Base-by-base conservation (phyloP, 1,284 basidiomycete genomes). In the Pseudozyma tsukubaensis region DNA sequence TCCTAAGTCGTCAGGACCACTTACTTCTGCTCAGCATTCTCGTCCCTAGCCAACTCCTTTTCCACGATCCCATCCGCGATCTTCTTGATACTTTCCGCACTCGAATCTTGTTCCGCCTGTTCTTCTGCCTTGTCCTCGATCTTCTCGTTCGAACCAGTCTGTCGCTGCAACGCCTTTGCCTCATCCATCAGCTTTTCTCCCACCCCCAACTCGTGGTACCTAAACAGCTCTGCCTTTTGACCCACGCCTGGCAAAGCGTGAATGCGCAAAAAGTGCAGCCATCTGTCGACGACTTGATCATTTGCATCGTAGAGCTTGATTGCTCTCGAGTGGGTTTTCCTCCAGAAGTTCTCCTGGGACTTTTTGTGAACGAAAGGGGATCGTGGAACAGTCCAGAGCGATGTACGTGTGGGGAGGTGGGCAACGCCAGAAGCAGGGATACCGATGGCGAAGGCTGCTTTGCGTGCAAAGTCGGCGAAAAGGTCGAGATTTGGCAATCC, bases 321-420 rank as follows among this genome's bases (percentile, higher is more conserved):
- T 21, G 89, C 89, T 14, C 95, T 88, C 79, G 91, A 92, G 83
- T 96, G 92, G 59, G 92, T 91, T 79, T 88, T 88, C 35, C 93
- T 87, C 85, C 94, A 91, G 85, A 97, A 99, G 86, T 98, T 98
- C 87, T 99, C 94, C 86, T 97, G 94, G 19, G 89, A 88, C 86
- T 97, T 97, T 85, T 99, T 99, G 86, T 96, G 92, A 9, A 91
- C 91, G 85, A 98, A 98, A 4, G 95, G 94, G 4, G 90, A 89
- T 45, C 91, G 89, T 11, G 89, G 88, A 13, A 98, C 94, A 0
- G 96, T 97, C 90, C 92, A 94, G 10, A 97, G 86, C 9, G 89
- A 88, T 24, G 91, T 91, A 75, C 91, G 88, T 1, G 89, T 93
- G 0, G 94, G 94, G 0, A 97, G 89, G 2, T 86, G 85, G 3